Evolutionary conservation across 169 alveolate species (phyloP), one percentile per base, ranked within the genome.

Genomic region (Eimeria maxima): DNA sequence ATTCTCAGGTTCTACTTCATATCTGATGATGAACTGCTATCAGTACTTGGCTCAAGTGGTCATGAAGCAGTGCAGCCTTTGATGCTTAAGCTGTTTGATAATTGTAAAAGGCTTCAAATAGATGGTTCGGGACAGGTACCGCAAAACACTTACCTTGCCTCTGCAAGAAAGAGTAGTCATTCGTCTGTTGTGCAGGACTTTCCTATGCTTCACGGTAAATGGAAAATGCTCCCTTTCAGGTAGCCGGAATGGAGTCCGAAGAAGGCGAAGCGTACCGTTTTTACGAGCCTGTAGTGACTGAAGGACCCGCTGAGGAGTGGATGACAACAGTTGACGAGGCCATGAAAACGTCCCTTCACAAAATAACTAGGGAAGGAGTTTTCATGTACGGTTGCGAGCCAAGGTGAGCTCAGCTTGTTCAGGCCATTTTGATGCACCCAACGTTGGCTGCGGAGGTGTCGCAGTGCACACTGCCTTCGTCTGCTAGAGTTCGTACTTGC

Each of bases 241-340:
- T 81, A 55, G 95, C 97, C 29, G 99, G 99, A 55, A 98, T 98
- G 99, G 95, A 96, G 53, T 98, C 99, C 24, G 99, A 99, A 90
- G 99, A 99, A 96, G 98, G 99, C 29, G 99, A 99, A 95, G 96
- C 95, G 69, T 98, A 95, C 88, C 94, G 97, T n/a, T 98, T 98
- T 90, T 98, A 97, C 81, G 97, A 97, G 60, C 98, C 99, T 4
- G 97, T 96, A 67, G 97, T 97, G 97, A 98, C 99, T 10, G 99
- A 98, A 95, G 99, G 99, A 24, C 98, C 98, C 33, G 99, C 98
- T 20, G 99, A 98, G 94, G 98, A 97, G 71, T 99, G 99, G 99
- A 98, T 98, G 99, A 97, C 97, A 93, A 97, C 96, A 83, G 98
- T 98, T 22, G 99, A 99, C 95, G 98, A 97, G 73, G 99, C 98